Conservation (phyloP, 108 stramenopile species). For the Nitzschia sp. region DNA sequence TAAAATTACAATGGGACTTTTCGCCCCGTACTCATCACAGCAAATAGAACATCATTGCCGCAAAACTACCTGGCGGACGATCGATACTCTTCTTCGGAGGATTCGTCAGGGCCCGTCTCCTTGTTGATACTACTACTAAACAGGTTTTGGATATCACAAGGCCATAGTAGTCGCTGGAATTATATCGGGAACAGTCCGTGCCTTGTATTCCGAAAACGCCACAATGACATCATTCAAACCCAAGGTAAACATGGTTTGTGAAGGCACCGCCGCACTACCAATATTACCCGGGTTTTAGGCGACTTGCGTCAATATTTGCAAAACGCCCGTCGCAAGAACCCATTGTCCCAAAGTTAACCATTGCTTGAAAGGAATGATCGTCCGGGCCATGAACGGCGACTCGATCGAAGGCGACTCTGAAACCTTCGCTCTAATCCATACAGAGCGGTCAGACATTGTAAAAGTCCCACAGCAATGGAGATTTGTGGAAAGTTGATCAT, state of each 20-base stretch:
- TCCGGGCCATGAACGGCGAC: no score
- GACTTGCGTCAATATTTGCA: conserved; percentile 7
- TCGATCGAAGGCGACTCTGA: no score
- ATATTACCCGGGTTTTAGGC: neutral
- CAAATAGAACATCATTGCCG: no score
- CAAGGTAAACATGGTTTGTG: conserved; percentile 21
- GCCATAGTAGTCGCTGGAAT: no score
- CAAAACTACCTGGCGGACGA: no score
- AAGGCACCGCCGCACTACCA: neutral
- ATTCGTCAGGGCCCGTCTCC: no score
- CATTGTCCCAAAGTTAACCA: conserved; percentile 2
- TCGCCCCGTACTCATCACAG: no score
- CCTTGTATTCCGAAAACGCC: conserved; percentile 34
- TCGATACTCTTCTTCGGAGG: no score
- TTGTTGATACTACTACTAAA: no score
- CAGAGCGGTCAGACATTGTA: conserved; percentile 21
- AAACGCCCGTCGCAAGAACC: neutral
- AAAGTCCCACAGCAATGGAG: conserved; percentile 19
- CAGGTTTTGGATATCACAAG: no score
- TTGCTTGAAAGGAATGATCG: no score
- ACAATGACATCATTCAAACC: conserved; percentile 23
- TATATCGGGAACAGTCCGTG: conserved; percentile 12
- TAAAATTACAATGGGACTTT: no score
- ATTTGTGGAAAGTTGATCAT: conserved; percentile 29
- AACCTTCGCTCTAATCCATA: conserved; percentile 20